Conservation (phyloP, 306 rosid genomes). For the Acacia crassicarpa region DNA sequence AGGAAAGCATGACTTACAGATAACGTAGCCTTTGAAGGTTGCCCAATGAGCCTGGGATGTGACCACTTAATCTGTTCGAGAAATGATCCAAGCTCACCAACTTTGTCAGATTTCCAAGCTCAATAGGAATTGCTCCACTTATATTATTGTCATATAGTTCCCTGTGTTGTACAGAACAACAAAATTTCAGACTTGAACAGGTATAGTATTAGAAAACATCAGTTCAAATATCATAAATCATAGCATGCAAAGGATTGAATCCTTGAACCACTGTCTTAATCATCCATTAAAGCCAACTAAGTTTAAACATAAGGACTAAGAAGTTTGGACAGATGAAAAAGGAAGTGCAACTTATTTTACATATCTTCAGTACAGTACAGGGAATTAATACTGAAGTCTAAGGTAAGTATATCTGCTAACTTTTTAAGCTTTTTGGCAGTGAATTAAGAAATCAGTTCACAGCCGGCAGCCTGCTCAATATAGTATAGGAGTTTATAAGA, state of each 20-base stretch:
- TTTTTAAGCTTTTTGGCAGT: not conserved
- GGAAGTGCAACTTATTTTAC: not conserved
- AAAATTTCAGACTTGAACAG: not conserved
- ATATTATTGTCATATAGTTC: not conserved
- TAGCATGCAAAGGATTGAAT: not conserved
- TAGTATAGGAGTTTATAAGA: not conserved
- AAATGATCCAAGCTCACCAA: slow-evolving; percentile 15
- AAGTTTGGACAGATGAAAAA: no score
- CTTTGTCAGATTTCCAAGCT: not conserved
- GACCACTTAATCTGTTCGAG: not conserved
- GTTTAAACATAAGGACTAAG: no score
- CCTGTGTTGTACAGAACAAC: not conserved
- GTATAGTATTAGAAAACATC: not conserved
- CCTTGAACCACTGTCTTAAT: no score
- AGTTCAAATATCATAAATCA: not conserved
- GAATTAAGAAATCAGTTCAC: not conserved
- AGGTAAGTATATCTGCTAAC: no score
- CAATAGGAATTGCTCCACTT: not conserved
- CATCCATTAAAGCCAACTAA: no score
- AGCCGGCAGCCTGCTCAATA: not conserved
- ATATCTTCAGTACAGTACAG: not conserved
- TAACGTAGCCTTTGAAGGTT: not conserved
- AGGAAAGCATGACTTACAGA: slow-evolving; percentile 4
- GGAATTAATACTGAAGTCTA: no score
- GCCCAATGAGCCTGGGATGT: not conserved